Percentiles rank a stretch among this genome's conserved stretches.
These are phyloP conservation scores for Kwoniella europaea DNA, from an alignment of 768 basidiomycete genomes.

Conservation along the genomic window DNA sequence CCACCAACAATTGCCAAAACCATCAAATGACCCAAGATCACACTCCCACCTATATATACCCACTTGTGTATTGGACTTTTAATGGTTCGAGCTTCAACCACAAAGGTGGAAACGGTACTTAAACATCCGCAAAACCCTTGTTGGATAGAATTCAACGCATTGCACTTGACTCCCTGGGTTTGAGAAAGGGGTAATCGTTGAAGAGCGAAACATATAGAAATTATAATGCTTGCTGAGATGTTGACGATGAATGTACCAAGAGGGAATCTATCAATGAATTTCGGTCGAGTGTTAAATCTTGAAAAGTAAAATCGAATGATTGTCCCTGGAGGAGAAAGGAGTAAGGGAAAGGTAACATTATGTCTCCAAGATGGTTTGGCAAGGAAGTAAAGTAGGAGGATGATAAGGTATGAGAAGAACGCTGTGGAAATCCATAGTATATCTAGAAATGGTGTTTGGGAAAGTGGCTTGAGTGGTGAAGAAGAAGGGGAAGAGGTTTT, in stretches of 20 bases:
- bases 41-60: constrained; percentile 73
- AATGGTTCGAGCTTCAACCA: constrained; percentile 73
- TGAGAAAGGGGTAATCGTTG: constrained; percentile 54
- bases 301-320: constrained; percentile 82
- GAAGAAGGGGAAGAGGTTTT: not conserved
- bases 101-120: constrained; percentile 92
- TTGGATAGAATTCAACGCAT: constrained; percentile 75
- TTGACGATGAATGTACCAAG: constrained; percentile 58
- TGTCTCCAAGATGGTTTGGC: constrained; percentile 72
- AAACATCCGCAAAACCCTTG: constrained; percentile 96
- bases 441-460: constrained; percentile 59
- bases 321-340: constrained; percentile 88
- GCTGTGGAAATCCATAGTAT: constrained; percentile 65
- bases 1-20: constrained; percentile 76
- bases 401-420: constrained; percentile 72
- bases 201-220: constrained; percentile 78
- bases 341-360: constrained; percentile 79
- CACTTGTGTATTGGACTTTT: constrained; percentile 64
- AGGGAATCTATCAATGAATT: constrained; percentile 58
- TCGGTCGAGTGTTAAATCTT: constrained; percentile 65
- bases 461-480: not conserved
- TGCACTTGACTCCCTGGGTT: constrained; percentile 62
- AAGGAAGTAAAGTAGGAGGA: constrained; percentile 77
- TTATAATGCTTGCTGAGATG: constrained; percentile 75
- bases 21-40: constrained; percentile 71